Evolutionary conservation across 1,284 basidiomycete species (phyloP).

Genomic region (Ceratobasidium sp.): DNA sequence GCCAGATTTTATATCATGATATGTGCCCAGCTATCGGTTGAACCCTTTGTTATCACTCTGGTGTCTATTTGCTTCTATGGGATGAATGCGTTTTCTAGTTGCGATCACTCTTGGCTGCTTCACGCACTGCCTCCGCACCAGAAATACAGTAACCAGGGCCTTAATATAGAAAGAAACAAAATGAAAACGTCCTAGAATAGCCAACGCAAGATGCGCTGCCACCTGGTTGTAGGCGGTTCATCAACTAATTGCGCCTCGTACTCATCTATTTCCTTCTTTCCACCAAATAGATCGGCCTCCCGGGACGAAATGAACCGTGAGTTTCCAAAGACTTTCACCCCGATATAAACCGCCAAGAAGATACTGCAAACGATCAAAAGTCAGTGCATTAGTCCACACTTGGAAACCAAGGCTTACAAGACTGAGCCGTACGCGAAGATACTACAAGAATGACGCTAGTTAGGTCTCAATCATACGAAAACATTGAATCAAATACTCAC

Average conservation of each 20-base stretch:
- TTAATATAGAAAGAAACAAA: too few relatives aligned
- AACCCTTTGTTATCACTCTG: too few relatives aligned
- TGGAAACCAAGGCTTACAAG: conserved; percentile 6
- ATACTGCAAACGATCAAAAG: neutral
- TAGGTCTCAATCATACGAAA: neutral
- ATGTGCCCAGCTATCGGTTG: too few relatives aligned
- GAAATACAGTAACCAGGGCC: too few relatives aligned
- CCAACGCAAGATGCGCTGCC: conserved; percentile 17
- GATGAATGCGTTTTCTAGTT: too few relatives aligned
- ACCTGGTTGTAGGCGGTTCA: conserved; percentile 8
- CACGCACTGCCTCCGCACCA: too few relatives aligned
- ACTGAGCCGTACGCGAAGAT: conserved; percentile 33
- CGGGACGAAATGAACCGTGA: conserved; percentile 10
- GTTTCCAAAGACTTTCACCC: neutral
- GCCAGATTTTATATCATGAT: too few relatives aligned
- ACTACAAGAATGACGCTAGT: neutral
- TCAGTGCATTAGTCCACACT: neutral
- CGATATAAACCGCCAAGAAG: conserved; percentile 19
- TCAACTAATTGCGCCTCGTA: conserved; percentile 20
- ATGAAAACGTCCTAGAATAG: too few relatives aligned
- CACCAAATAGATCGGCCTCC: conserved; percentile 26
- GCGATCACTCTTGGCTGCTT: too few relatives aligned
- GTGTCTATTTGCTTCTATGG: too few relatives aligned
- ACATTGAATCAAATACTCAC: neutral
- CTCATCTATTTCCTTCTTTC: conserved; percentile 34